Evolutionary conservation across 768 basidiomycete genomes (phyloP).

Genomic region (Solioccasus polychromus): DNA sequence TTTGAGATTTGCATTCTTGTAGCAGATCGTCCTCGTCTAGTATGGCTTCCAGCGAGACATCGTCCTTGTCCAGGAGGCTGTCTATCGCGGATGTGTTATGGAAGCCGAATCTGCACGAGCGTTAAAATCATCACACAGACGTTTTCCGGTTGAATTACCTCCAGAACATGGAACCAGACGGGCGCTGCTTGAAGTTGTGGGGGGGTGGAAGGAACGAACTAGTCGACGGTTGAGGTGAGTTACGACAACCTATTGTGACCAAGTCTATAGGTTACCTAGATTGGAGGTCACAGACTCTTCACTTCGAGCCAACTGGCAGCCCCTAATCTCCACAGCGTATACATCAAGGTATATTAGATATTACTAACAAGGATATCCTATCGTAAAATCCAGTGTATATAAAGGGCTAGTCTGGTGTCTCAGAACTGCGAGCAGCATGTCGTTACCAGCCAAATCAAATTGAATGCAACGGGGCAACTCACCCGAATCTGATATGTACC

Average conservation of each 20-base stretch:
- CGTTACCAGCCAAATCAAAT: background rate
- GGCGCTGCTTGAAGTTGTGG: slow-evolving; percentile 12
- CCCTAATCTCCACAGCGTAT: slow-evolving; percentile 8
- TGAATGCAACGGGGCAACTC: slow-evolving; percentile 34
- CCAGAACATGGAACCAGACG: slow-evolving; percentile 43
- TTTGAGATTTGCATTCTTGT: slow-evolving; percentile 94
- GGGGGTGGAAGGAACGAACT: slow-evolving; percentile 9
- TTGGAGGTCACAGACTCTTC: slow-evolving; percentile 19
- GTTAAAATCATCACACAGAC: slow-evolving; percentile 3
- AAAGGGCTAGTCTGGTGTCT: slow-evolving; percentile 10
- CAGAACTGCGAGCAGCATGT: slow-evolving; percentile 24
- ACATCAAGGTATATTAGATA: slow-evolving; percentile 25
- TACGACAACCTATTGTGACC: slow-evolving; percentile 18
- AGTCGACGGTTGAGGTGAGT: slow-evolving; percentile 16
- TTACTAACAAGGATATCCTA: slow-evolving; percentile 24
- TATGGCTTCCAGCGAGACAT: slow-evolving; percentile 84
- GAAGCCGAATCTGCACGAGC: slow-evolving; percentile 73
- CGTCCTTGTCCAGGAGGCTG: slow-evolving; percentile 85
- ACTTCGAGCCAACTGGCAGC: background rate
- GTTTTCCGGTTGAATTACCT: slow-evolving; percentile 32
- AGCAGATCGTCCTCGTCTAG: slow-evolving; percentile 92
- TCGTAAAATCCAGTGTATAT: slow-evolving; percentile 26
- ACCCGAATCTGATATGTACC: slow-evolving; percentile 94
- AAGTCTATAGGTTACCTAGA: slow-evolving; percentile 21
- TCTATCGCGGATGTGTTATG: slow-evolving; percentile 88